Evolutionary conservation across 441 rosid species (phyloP).

Genomic region (Raphanus hybrid): DNA sequence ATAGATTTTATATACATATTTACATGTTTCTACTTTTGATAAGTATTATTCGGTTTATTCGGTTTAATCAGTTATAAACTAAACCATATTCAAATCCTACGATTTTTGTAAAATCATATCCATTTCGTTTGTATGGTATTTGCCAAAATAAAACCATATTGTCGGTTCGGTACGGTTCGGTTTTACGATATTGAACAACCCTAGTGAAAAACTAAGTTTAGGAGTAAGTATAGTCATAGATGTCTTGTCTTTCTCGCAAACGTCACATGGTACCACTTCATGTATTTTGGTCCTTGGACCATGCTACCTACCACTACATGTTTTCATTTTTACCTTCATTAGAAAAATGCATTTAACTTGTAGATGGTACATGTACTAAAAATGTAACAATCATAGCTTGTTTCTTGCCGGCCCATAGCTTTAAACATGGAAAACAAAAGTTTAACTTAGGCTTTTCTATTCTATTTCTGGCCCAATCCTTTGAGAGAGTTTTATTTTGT

Average conservation of each 20-base stretch:
- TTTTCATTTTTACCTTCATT: not conserved
- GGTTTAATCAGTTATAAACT: no score
- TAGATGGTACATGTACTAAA: constrained; percentile 12
- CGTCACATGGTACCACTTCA: constrained; percentile 40
- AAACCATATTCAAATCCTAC: no score
- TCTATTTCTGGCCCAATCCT: not conserved
- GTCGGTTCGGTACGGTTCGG: no score
- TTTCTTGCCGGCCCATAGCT: constrained; percentile 20
- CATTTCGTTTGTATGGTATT: no score
- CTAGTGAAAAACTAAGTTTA: no score
- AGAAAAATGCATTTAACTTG: constrained; percentile 8
- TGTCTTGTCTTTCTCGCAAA: constrained; percentile 32
- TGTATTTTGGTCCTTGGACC: constrained; percentile 19
- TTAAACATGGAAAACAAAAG: not conserved
- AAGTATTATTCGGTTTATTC: no score
- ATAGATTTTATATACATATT: no score
- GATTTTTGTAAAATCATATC: no score
- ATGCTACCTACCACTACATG: constrained; percentile 24
- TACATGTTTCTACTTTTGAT: no score
- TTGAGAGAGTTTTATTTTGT: not conserved
- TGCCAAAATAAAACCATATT: no score
- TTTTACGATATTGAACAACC: no score
- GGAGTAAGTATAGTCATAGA: not conserved
- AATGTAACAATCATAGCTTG: not conserved
- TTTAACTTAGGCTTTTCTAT: not conserved